Evolutionary conservation across 257 asterid genomes (phyloP), one percentile per base, ranked within the genome.

Genomic region (Przewalskia tangutica): DNA sequence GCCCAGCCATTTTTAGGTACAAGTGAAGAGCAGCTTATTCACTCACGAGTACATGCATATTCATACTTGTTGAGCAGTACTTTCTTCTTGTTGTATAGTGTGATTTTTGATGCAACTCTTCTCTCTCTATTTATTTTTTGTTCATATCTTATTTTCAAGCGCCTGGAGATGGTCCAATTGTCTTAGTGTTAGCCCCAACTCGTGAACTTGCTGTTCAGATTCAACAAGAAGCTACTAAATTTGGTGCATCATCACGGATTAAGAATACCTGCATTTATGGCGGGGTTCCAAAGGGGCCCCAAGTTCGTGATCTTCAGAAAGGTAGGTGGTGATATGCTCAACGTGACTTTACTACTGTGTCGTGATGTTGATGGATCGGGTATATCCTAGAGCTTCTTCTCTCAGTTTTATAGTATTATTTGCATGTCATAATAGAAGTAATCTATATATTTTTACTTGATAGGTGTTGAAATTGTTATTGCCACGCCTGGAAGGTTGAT

Each of bases 291-390:
- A 95, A 95, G 95, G 99, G 99, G 65, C 99, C 99, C 75, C 99
- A 95, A 85, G 97, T 95, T 87, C 98, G 99, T 92, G 99, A 95
- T 94, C 99, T 95, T 86, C 99, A 95, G 99, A 95, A 95, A 95
- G 99, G 99, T 95, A 95, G 99, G 99, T 95, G 99, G 97, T 65
- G 94, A 90, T 92, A 90, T 87, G 99, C 98, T 94, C 97, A 94
- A 91, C 89, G 95, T 91, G 97, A 94, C 94, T 94, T 93, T 95
- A 90, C 97, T 94, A 91, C 98, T 95, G 92, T 95, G 85, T 89
- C 97, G 91, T 93, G 99, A 92, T 93, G 96, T 89, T 90, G 96
- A 90, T 92, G 91, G 93, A 93, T 94, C 99, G 99, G 98, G 98
- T 95, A 95, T 93, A 90, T 90, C 92, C 98, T 95, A 86, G 89